Base-by-base conservation (phyloP, 1,139 yeast species). In the Hanseniaspora sp. region DNA sequence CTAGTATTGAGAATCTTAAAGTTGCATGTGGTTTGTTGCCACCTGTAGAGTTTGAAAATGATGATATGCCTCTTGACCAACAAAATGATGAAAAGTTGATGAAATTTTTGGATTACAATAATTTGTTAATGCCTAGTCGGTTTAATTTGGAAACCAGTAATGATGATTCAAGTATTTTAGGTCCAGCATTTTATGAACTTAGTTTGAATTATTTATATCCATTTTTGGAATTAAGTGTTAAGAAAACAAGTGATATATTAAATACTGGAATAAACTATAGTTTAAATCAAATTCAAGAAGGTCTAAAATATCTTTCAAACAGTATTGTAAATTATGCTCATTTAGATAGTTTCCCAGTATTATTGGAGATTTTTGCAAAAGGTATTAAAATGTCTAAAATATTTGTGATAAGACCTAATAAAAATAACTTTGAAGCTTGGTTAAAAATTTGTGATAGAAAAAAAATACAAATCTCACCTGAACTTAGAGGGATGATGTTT, bases 1-100 rank as follows among this genome's bases (percentile, higher is more conserved):
- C 75, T 55, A 78, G 88, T 1, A 71, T 82, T 46, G 70, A 73
- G 56, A 83, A 88, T 86, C 70, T 86, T 5, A 74, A 78, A 59
- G 67, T 65, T 55, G 79, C 82, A 0, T 74, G 73, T 28, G 69
- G 67, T 7, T 29, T 49, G 8, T 17, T 40, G 11, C 17, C 47
- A 76, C 61, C 87, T 29, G 47, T 43, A 18, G 48, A 49, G 11
- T 49, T 45, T 15, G 44, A 43, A 8, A 39, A 31, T n/a, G 53
- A 49, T 30, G 48, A 49, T 18, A 15, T 17, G 13, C 8, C 28
- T n/a, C 7, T 35, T 33, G 15, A 4, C 15, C 8, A 17, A 11
- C n/a, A 23, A 23, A 40, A 37, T 13, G 31, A 40, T 31, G 18
- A 33, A 12, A n/a, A 29, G 12, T 12, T 43, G 12, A 31, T 11